phyloP scores from a whole-genome alignment of 805 yeast species.

The Saturnispora serradocipensis region DNA sequence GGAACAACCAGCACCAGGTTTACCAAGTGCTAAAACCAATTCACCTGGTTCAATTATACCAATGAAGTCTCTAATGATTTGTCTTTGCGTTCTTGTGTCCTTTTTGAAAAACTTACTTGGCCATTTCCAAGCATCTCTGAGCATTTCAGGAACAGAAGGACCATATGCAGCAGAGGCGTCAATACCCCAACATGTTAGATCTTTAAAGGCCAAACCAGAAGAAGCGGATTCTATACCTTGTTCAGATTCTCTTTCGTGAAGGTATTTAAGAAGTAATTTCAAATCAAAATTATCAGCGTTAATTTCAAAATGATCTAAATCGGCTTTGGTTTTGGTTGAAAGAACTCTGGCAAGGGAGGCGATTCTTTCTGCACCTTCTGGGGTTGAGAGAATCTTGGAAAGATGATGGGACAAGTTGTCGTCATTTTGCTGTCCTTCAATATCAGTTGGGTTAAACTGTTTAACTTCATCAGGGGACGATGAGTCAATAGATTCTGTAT shows the following conservation, averaged over 20 bases:
- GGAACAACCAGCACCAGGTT: conserved; percentile 79
- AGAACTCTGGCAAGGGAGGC: conserved; percentile 42
- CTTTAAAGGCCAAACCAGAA: conserved; percentile 42
- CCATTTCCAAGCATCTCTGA: conserved; percentile 26
- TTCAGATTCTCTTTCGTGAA: conserved; percentile 29
- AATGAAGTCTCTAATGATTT: conserved; percentile 32
- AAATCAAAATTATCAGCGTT: conserved; percentile 39
- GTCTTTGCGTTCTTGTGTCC: conserved; percentile 25
- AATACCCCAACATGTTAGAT: conserved; percentile 36
- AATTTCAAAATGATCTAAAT: conserved; percentile 36
- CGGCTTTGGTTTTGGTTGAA: conserved; percentile 39
- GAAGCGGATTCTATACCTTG: conserved; percentile 41
- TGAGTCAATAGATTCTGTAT: conserved; percentile 20
- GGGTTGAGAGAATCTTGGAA: conserved; percentile 20
- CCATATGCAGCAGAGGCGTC: conserved; percentile 48
- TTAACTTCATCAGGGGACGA: conserved; percentile 17
- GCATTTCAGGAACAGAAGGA: conserved; percentile 37
- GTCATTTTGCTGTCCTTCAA: conserved; percentile 19
- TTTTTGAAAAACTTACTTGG: conserved; percentile 27
- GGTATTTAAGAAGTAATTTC: conserved; percentile 32
- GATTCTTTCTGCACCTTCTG: conserved; percentile 27
- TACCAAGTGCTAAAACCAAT: conserved; percentile 58
- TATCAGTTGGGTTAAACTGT: conserved; percentile 21
- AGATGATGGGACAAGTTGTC: conserved; percentile 22
- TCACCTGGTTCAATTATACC: conserved; percentile 50